Evolutionary conservation across 495 filamentous ascomycete genomes (phyloP), one percentile per base, ranked within the genome.

Genomic region (Xylaria scruposa): DNA sequence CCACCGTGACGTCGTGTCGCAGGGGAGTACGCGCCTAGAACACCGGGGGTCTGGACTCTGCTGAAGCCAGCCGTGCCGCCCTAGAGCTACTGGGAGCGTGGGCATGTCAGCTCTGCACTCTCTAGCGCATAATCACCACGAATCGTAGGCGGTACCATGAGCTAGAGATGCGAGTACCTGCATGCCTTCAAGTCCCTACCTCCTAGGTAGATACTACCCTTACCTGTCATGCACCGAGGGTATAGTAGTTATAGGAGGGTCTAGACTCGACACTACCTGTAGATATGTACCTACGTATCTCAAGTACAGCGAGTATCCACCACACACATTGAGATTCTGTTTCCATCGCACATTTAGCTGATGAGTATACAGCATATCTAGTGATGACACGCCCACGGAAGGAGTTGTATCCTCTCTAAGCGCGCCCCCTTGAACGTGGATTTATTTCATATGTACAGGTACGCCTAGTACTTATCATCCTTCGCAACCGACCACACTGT

Each of bases 11-110:
- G 65, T 67, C 31, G 65, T 49, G 65, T 42, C 49, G 65, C 65
- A 67, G 65, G 65, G 65, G 65, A 67, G 33, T 9, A 53, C 63
- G 65, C 65, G 65, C 65, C 65, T 67, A 67, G 49, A 56, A 53
- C 63, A 53, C 63, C 46, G 63, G 62, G 62, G 62, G 63, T 46
- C 63, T 53, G 17, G 63, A 24, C 49, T 67, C 65, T 54, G 65
- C 65, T 67, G 65, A 67, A 44, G 65, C 65, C 36, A 67, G 65
- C 65, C 49, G 49, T 54, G 24, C 49, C 26, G 65, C 65, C 49
- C 49, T 67, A 17, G 44, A 66, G 8, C 6, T 42, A 13, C 38
- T 42, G 38, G 38, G 44, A 66, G 19, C 6, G 26, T 33, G 24
- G 13, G 33, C 62, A 47, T 49, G 63, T 60, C 58, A 60, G 58